Evolutionary conservation across 345 rosid genomes (phyloP).

Genomic region (Rubroshorea leprosula): DNA sequence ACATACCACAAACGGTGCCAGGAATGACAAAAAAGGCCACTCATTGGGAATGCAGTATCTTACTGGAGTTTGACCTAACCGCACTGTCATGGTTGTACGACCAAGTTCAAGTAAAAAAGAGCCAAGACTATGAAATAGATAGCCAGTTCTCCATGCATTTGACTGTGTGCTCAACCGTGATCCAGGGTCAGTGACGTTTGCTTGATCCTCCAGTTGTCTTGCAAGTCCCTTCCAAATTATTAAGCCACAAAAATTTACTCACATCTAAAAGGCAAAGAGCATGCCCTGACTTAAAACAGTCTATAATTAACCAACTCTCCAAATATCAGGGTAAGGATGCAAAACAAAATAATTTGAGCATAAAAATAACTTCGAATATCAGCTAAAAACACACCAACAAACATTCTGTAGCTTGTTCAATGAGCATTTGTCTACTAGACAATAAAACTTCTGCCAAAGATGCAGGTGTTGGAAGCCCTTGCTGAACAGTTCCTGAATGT

Average conservation of each 20-base stretch:
- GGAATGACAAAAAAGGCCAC: background rate
- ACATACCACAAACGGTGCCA: background rate
- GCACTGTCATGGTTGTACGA: slow-evolving; percentile 64
- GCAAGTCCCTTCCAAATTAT: slow-evolving; percentile 44
- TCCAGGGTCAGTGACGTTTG: slow-evolving; percentile 34
- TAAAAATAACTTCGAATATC: slow-evolving; percentile 3
- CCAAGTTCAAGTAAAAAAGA: slow-evolving; percentile 77
- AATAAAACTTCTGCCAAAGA: slow-evolving; percentile 55
- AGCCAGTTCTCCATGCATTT: slow-evolving; percentile 45
- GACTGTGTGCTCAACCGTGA: slow-evolving; percentile 34
- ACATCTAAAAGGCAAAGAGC: background rate
- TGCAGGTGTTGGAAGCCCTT: slow-evolving; percentile 67
- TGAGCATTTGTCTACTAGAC: slow-evolving; percentile 54
- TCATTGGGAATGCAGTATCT: slow-evolving; percentile 15
- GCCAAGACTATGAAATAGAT: slow-evolving; percentile 51
- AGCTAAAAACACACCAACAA: slow-evolving; percentile 36
- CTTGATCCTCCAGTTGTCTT: slow-evolving; percentile 49
- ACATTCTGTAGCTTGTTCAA: slow-evolving; percentile 53
- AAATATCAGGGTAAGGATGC: background rate
- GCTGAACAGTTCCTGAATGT: slow-evolving; percentile 26
- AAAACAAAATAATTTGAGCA: slow-evolving; percentile 2
- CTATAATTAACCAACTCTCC: background rate
- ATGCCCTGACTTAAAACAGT: background rate
- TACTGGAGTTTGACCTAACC: slow-evolving; percentile 70
- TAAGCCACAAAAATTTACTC: slow-evolving; percentile 4